Evolutionary conservation across 2,329 filamentous ascomycete species (phyloP).

Genomic region (Talaromyces piceae): DNA sequence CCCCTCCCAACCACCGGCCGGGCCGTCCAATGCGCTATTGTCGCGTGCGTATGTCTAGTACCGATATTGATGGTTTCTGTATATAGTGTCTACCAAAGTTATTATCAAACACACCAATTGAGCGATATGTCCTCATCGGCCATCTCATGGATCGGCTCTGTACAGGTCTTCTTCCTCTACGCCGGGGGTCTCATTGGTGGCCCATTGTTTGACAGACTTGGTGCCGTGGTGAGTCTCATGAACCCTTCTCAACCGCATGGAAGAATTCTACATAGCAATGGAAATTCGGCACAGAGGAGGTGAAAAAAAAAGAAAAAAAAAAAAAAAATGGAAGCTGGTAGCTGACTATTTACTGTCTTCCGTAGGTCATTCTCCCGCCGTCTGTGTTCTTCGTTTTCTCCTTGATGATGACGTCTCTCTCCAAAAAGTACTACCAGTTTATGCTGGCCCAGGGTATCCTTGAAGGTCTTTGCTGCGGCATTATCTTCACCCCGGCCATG

Average conservation of each 20-base stretch:
- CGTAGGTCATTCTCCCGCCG: constrained; percentile 32
- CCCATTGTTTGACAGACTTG: constrained; percentile 40
- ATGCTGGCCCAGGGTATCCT: constrained; percentile 35
- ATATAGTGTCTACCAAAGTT: constrained; percentile 39
- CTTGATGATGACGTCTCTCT: constrained; percentile 29
- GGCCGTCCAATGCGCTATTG: too few relatives aligned
- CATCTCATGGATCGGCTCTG: constrained; percentile 42
- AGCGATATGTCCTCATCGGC: constrained; percentile 21
- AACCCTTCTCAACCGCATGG: background rate
- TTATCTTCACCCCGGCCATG: constrained; percentile 40
- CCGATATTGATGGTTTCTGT: constrained; percentile 29
- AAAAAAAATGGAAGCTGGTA: too few relatives aligned
- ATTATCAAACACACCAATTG: constrained; percentile 34
- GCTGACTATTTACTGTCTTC: constrained; percentile 15
- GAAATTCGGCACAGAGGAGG: background rate
- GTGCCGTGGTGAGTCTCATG: constrained; percentile 26
- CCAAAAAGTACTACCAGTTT: constrained; percentile 45
- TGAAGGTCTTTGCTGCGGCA: constrained; percentile 33
- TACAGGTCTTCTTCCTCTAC: constrained; percentile 39
- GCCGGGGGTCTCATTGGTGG: constrained; percentile 36
- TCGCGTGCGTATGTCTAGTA: constrained; percentile 16
- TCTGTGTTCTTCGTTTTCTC: constrained; percentile 9
- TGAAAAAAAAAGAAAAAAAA: too few relatives aligned
- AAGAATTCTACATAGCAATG: constrained; percentile 1
- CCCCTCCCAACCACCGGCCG: background rate